Percentiles rank a stretch among this genome's conserved stretches.
Evolutionary conservation across 2,329 filamentous ascomycete genomes (phyloP).

Genomic region (Penicillium occitanis): DNA sequence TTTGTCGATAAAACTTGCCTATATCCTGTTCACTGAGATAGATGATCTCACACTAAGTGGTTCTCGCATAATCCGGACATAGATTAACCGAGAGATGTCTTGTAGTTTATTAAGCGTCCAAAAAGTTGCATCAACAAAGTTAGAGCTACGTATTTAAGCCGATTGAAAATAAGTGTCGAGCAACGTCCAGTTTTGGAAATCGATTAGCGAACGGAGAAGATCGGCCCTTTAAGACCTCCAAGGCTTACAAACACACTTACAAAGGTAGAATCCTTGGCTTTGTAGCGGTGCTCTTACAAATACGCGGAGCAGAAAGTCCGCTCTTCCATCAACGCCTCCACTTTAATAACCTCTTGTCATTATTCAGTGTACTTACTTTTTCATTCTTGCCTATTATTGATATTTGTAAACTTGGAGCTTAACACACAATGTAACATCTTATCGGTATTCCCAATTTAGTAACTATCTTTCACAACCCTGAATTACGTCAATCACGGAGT

Average conservation of each 20-base stretch:
- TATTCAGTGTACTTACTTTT: not conserved
- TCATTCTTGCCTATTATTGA: not conserved
- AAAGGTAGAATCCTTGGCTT: too few relatives aligned
- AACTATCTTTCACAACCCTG: not conserved
- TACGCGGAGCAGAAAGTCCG: not conserved
- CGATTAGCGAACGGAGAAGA: not conserved
- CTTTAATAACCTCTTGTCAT: not conserved
- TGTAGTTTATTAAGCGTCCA: not conserved
- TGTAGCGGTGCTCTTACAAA: not conserved
- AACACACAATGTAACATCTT: not conserved
- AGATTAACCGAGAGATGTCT: not conserved
- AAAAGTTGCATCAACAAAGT: not conserved
- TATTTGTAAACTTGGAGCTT: not conserved
- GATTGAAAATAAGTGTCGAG: not conserved
- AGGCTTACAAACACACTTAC: not conserved
- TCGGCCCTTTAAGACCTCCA: not conserved
- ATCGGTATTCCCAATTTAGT: not conserved
- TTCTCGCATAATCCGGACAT: not conserved
- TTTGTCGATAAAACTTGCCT: not conserved
- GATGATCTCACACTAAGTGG: not conserved
- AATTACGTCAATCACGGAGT: constrained; percentile 4
- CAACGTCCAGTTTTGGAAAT: not conserved
- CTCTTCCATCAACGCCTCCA: not conserved
- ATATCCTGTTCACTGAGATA: not conserved
- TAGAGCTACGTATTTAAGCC: not conserved